Conservation (phyloP, 345 rosid species). For the Lagerstroemia speciosa region DNA sequence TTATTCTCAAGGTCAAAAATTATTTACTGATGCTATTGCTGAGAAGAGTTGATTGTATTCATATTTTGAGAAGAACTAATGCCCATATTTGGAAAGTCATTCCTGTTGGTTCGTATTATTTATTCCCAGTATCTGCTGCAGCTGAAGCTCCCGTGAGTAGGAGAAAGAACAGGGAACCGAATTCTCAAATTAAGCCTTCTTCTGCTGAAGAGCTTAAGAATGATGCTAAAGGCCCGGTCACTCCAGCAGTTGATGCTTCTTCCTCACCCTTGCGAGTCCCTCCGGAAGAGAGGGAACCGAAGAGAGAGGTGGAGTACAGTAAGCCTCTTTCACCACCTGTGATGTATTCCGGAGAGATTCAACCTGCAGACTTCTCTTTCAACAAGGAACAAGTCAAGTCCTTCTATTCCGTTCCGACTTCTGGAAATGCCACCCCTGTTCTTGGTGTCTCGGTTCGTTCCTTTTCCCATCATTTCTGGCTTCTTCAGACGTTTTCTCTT, state of each 20-base stretch:
- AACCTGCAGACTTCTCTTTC: slow-evolving; percentile 34
- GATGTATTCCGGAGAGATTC: slow-evolving; percentile 21
- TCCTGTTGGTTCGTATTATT: background rate
- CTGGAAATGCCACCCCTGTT: slow-evolving; percentile 12
- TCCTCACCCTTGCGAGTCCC: slow-evolving; percentile 23
- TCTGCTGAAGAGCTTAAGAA: slow-evolving; percentile 26
- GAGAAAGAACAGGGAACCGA: slow-evolving; percentile 47
- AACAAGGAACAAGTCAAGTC: slow-evolving; percentile 13
- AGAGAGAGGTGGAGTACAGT: slow-evolving; percentile 18
- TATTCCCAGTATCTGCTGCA: slow-evolving; percentile 34
- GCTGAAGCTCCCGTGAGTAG: slow-evolving; percentile 44
- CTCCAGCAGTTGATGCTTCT: slow-evolving; percentile 16
- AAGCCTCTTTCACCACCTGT: slow-evolving; percentile 30
- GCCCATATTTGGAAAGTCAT: background rate
- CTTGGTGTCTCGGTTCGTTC: slow-evolving; percentile 10
- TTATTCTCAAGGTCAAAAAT: too few relatives aligned
- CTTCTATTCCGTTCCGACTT: slow-evolving; percentile 7
- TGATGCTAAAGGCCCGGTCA: slow-evolving; percentile 16
- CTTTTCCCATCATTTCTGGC: background rate
- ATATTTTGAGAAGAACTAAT: background rate
- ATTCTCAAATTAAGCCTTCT: slow-evolving; percentile 19
- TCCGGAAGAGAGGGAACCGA: slow-evolving; percentile 19
- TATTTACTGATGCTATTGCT: background rate
- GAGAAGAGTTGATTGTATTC: background rate
- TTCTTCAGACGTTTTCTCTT: too few relatives aligned